phyloP scores from a whole-genome alignment of 306 rosid genomes.

The Vigna radiata region DNA sequence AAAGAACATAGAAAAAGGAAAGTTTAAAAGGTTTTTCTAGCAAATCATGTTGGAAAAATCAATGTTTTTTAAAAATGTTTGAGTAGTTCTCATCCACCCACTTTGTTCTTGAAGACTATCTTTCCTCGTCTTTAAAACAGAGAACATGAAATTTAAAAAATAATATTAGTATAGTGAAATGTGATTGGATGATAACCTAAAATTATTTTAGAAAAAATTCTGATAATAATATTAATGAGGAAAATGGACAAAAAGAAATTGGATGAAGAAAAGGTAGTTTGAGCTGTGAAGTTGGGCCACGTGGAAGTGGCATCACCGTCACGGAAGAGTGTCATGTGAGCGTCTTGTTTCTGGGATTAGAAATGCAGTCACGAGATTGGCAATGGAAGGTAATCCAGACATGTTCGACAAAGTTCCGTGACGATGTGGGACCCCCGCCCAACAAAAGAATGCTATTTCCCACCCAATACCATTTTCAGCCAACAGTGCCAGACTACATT shows the following conservation, averaged over 20 bases:
- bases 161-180: too few species aligned
- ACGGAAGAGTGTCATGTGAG: neutral
- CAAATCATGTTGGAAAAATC: too few species aligned
- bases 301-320: slow-evolving; percentile 5
- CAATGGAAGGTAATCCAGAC: slow-evolving; percentile 13
- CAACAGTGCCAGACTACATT: neutral
- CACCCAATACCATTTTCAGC: neutral
- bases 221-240: neutral
- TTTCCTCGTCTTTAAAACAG: too few species aligned
- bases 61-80: too few species aligned
- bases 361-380: slow-evolving; percentile 44
- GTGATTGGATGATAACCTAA: too few species aligned
- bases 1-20: too few species aligned
- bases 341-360: slow-evolving; percentile 23
- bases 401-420: slow-evolving; percentile 48
- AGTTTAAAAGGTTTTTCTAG: too few species aligned
- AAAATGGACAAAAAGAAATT: neutral
- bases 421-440: slow-evolving; percentile 45
- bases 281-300: slow-evolving; percentile 39
- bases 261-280: slow-evolving; percentile 14
- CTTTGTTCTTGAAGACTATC: too few species aligned
- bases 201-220: too few species aligned
- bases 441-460: slow-evolving; percentile 11
- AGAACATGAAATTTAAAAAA: too few species aligned
- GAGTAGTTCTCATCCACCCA: too few species aligned